A percentile compares a stretch with the other conserved stretches of the same genome.
Conservation (phyloP, 2,329 filamentous ascomycete species). For the Allantophomopsis cytisporea region DNA sequence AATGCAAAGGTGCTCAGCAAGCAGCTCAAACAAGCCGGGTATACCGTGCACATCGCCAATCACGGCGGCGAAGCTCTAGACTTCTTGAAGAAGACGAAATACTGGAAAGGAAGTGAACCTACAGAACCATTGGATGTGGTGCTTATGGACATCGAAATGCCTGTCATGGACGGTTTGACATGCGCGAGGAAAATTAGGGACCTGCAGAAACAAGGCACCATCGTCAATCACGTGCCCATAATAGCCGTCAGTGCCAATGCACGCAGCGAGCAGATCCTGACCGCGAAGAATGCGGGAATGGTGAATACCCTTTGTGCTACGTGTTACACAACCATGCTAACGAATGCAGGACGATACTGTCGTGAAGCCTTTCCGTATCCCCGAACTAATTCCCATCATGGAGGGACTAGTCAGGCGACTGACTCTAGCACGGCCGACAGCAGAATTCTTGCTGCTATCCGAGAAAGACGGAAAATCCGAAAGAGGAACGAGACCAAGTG, state of each 20-base stretch:
- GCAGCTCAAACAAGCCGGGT: conserved; percentile 28
- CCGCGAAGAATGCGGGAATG: conserved; percentile 8
- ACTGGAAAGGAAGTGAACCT: background rate
- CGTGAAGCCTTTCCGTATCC: conserved; percentile 1
- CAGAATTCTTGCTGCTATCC: no score
- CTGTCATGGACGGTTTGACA: conserved; percentile 52
- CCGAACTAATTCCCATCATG: background rate
- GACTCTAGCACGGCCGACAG: background rate
- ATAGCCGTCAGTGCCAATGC: conserved; percentile 18
- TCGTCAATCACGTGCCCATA: conserved; percentile 26
- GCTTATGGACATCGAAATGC: conserved; percentile 65
- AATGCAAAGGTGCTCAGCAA: conserved; percentile 39
- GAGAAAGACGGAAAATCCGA: no score
- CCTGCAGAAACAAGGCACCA: conserved; percentile 36
- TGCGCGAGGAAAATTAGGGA: conserved; percentile 50
- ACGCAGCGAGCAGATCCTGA: conserved; percentile 12
- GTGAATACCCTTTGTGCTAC: background rate
- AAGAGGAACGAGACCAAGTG: no score
- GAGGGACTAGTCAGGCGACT: background rate
- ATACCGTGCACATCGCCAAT: conserved; percentile 29
- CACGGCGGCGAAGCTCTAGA: conserved; percentile 40
- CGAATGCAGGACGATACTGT: background rate
- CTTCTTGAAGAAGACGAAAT: background rate
- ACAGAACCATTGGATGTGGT: conserved; percentile 37
- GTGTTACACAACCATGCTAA: background rate